Evolutionary conservation across 225 moss, liverwort and hornwort species (phyloP).

Genomic region (Bryoerythrophyllum caledonicum): DNA sequence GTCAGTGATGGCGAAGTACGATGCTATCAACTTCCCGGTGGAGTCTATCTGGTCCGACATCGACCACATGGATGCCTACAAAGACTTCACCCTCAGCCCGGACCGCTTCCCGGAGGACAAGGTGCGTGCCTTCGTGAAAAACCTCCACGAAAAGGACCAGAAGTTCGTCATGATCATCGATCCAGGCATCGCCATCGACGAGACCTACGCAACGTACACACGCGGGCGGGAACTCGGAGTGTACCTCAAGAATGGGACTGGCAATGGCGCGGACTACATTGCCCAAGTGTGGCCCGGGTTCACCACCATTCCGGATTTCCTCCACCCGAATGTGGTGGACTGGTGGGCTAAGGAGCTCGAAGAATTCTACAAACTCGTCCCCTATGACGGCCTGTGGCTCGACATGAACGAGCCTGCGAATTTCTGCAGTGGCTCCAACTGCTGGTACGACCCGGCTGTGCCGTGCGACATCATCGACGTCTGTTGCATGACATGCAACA

Average conservation of each 20-base stretch:
- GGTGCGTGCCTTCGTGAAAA: constrained; percentile 47
- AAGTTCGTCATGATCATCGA: constrained; percentile 69
- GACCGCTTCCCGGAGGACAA: constrained; percentile 54
- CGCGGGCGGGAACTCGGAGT: constrained; percentile 56
- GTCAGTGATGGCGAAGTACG: constrained; percentile 52
- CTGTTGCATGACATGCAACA: constrained; percentile 39
- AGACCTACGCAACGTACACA: constrained; percentile 48
- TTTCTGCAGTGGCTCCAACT: constrained; percentile 59
- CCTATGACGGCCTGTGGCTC: constrained; percentile 79
- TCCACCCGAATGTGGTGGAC: constrained; percentile 49
- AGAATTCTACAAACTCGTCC: constrained; percentile 46
- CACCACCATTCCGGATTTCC: constrained; percentile 61
- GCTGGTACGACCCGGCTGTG: constrained; percentile 34
- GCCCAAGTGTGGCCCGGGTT: constrained; percentile 85
- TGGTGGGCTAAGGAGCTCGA: constrained; percentile 64
- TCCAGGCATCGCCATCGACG: constrained; percentile 48
- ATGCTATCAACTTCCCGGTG: constrained; percentile 56
- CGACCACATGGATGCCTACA: constrained; percentile 72
- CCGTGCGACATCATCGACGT: constrained; percentile 24
- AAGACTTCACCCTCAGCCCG: constrained; percentile 53
- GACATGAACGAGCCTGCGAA: constrained; percentile 89
- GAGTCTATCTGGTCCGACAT: constrained; percentile 82
- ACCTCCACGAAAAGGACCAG: constrained; percentile 56
- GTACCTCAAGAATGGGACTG: constrained; percentile 51
- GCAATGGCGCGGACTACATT: constrained; percentile 39